Conservation (phyloP, 257 asterid species). For the Prunella vulgaris region DNA sequence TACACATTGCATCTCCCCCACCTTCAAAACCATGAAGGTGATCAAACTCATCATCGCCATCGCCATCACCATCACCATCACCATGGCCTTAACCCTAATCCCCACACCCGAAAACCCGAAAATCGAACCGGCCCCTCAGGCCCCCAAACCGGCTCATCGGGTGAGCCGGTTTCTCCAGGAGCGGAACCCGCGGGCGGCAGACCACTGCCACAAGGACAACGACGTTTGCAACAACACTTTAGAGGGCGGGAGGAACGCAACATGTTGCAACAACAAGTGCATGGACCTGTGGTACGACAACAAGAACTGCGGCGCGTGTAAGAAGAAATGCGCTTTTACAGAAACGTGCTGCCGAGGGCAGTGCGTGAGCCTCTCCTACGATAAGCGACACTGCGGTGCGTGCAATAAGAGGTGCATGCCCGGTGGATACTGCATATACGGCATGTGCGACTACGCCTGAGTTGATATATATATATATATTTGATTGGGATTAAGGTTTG, state of each 20-base stretch:
- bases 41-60: conserved; percentile 22
- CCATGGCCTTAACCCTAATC: conserved; percentile 38
- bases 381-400: conserved; percentile 54
- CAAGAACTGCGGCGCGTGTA: conserved; percentile 61
- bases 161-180: conserved; percentile 48
- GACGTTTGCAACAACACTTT: conserved; percentile 30
- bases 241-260: conserved; percentile 45
- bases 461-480: too few relatives aligned
- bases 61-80: conserved; percentile 16
- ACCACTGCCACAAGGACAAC: conserved; percentile 48
- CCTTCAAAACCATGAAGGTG: conserved; percentile 40
- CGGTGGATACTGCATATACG: conserved; percentile 46
- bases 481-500: conserved; percentile 25
- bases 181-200: conserved; percentile 53
- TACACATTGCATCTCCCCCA: neutral
- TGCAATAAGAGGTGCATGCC: conserved; percentile 51
- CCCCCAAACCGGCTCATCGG: neutral
- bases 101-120: conserved; percentile 13
- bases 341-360: conserved; percentile 56
- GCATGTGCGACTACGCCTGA: conserved; percentile 57
- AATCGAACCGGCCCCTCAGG: neutral
- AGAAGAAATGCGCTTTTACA: conserved; percentile 42
- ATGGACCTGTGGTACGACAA: conserved; percentile 40
- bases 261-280: conserved; percentile 69
- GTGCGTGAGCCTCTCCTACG: conserved; percentile 50